phyloP scores from a whole-genome alignment of 2,329 filamentous ascomycete genomes.

The Epichloe bromicola region DNA sequence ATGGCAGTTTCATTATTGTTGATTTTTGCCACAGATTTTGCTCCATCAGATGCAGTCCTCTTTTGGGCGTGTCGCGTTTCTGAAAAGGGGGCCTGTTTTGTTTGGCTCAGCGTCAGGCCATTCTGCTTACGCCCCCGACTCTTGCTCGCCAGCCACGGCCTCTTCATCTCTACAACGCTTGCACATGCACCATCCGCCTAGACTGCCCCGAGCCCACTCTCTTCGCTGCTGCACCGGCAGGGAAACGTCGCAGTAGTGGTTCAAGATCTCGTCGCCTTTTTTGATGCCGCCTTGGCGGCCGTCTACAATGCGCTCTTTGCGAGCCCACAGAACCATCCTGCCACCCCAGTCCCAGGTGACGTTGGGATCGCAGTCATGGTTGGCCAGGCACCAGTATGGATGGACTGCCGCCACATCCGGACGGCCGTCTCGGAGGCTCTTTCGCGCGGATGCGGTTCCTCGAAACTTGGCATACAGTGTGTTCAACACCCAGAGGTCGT shows the following conservation, averaged over 20 bases:
- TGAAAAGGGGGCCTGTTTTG: no score
- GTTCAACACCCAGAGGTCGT: conserved; percentile 77
- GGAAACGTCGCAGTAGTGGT: conserved; percentile 85
- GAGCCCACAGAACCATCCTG: conserved; percentile 56
- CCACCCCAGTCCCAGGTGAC: conserved; percentile 90
- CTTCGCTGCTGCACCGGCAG: conserved; percentile 67
- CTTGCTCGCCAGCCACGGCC: conserved; percentile 10
- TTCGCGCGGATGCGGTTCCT: conserved; percentile 77
- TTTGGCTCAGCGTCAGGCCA: neutral
- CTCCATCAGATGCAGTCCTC: no score
- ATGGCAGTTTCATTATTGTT: no score
- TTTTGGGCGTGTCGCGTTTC: no score
- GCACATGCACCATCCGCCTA: conserved; percentile 86
- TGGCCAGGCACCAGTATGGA: conserved; percentile 90
- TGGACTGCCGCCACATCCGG: conserved; percentile 91
- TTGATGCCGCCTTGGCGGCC: conserved; percentile 46
- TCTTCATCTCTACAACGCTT: conserved; percentile 66
- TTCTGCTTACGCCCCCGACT: neutral
- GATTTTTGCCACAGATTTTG: no score
- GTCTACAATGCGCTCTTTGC: conserved; percentile 43
- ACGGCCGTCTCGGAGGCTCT: conserved; percentile 62
- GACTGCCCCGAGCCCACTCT: conserved; percentile 76
- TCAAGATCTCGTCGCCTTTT: conserved; percentile 73
- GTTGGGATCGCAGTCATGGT: conserved; percentile 92
- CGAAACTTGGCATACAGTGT: conserved; percentile 88